Evolutionary conservation across 1,139 yeast genomes (phyloP), one percentile per base, ranked within the genome.

Genomic region (Debaryomycetaceae sp.): DNA sequence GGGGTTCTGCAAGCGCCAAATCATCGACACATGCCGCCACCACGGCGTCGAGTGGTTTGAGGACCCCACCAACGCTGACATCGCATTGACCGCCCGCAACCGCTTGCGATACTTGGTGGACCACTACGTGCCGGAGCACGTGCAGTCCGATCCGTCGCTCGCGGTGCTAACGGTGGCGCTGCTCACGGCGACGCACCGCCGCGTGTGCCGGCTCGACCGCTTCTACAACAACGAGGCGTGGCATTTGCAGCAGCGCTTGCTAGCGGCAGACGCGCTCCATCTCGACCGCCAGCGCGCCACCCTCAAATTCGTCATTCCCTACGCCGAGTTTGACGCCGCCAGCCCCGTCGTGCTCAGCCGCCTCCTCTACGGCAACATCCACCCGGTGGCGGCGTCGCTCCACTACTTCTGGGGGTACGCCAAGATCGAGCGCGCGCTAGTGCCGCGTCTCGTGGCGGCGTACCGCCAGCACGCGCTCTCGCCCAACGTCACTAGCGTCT

Each of bases 1-100:
- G 22, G 49, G 41, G 0, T 49, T 63, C 18, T 34, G 50, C 1
- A 83, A 83, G 44, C 12, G 37, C 0, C 63, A 66, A 2, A 61
- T 82, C 5, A 53, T 62, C 7, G 49, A 57, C 0, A 71, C 75
- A 7, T 81, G 89, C 37, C 25, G 32, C 4, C 32, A 34, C 0
- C 49, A 65, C 19, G 36, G 43, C 1, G 44, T 83, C 1, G 32
- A 37, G 1, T 83, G 91, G 89, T 75, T 77, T 35, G 88, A 82
- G 43, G 95, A 84, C 47, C 46, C 57, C 2, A 78, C 91, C 0
- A 84, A 84, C 43, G 44, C 46, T 4, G 82, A 82, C 40, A 49
- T 64, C 1, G 38, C 44, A 3, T 58, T 80, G 30, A 82, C 91
- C 0, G 47, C 56, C 25, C 57, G 94, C 20, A 83, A 83, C 43